Conservation (phyloP, 306 rosid species). For the Carpinus viminea region DNA sequence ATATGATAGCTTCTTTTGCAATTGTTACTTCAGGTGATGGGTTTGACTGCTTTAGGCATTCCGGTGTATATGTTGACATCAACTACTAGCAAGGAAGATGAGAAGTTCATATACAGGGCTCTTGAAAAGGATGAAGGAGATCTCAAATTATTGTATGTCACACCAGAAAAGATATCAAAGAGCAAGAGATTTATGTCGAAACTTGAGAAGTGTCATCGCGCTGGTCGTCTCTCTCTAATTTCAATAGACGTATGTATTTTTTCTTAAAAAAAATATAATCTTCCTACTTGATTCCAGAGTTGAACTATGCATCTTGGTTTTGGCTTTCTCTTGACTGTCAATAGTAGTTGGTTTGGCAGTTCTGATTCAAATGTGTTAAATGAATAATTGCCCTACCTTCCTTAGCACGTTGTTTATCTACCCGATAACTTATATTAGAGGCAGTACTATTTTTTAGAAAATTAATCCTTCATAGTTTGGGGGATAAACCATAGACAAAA, state of each 20-base stretch:
- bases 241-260: conserved; percentile 75
- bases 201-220: conserved; percentile 90
- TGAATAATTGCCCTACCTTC: conserved; percentile 16
- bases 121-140: conserved; percentile 91
- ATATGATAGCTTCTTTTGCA: conserved; percentile 13
- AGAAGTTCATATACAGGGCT: conserved; percentile 78
- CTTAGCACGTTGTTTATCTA: conserved; percentile 1
- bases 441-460: background rate
- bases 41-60: conserved; percentile 86
- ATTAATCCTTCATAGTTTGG: conserved; percentile 9
- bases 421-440: background rate
- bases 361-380: conserved; percentile 9
- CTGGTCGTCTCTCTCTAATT: conserved; percentile 81
- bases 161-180: conserved; percentile 97
- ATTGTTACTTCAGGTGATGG: conserved; percentile 71
- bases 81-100: conserved; percentile 72
- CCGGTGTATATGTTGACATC: conserved; percentile 86
- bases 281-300: conserved; percentile 9
- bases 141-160: conserved; percentile 78
- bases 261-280: background rate
- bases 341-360: conserved; percentile 19
- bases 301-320: conserved; percentile 13
- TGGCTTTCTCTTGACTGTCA: conserved; percentile 11
- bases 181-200: conserved; percentile 99
- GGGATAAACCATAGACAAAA: background rate